Evolutionary conservation across 2,329 filamentous ascomycete species (phyloP).

Genomic region (Fusarium nodosum): DNA sequence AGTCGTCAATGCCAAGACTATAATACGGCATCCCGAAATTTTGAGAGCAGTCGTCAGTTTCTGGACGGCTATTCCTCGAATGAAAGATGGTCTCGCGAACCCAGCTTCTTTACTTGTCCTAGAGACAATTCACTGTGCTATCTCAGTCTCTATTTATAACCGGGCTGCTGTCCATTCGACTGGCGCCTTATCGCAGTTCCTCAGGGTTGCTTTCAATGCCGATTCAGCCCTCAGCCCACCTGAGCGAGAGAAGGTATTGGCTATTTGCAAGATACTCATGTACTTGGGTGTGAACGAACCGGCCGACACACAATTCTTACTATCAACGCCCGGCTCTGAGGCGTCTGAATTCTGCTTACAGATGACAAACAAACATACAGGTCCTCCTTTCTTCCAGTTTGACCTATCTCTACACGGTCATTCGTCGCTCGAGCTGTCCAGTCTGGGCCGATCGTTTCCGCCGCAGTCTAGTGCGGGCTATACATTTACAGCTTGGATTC

Average conservation of each 20-base stretch:
- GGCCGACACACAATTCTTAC: constrained; percentile 84
- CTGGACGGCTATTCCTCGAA: constrained; percentile 72
- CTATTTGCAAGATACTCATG: constrained; percentile 78
- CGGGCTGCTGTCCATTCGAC: constrained; percentile 78
- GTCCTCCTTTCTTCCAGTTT: constrained; percentile 91
- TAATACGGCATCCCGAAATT: constrained; percentile 73
- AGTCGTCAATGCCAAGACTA: constrained; percentile 65
- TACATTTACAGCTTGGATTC: constrained; percentile 90
- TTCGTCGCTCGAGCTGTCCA: constrained; percentile 89
- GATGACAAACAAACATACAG: constrained; percentile 79
- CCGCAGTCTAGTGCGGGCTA: constrained; percentile 85
- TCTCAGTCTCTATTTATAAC: constrained; percentile 75
- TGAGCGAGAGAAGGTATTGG: constrained; percentile 72
- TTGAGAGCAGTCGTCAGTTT: constrained; percentile 72
- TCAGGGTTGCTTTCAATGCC: constrained; percentile 71
- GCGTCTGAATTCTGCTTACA: constrained; percentile 78
- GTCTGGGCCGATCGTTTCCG: constrained; percentile 87
- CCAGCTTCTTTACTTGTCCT: constrained; percentile 74
- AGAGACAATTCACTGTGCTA: constrained; percentile 70
- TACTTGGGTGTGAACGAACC: constrained; percentile 81
- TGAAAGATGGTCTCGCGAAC: constrained; percentile 59
- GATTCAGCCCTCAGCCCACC: constrained; percentile 64
- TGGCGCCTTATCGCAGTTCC: constrained; percentile 75
- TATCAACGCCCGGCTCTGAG: constrained; percentile 65
- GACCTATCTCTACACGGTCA: constrained; percentile 90